phyloP scores from a whole-genome alignment of 805 yeast species.

The Middelhovenomyces tepae region DNA sequence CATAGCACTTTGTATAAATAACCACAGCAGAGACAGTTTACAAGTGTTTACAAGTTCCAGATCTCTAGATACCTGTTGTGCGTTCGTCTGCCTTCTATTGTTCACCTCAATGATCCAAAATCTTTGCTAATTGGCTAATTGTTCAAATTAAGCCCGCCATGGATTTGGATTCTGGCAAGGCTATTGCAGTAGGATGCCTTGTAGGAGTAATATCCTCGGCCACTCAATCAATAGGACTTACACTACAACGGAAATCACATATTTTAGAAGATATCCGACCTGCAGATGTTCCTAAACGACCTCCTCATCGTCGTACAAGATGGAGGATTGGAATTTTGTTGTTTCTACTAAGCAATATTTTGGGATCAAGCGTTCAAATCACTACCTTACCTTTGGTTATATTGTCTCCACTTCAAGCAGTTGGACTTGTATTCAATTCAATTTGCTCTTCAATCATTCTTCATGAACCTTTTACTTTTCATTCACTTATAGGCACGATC shows the following conservation, averaged over 20 bases:
- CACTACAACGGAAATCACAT: conserved; percentile 74
- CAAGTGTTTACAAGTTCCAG: too few relatives aligned
- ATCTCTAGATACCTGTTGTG: too few relatives aligned
- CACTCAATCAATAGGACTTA: conserved; percentile 71
- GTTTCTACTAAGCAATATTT: conserved; percentile 62
- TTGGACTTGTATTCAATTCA: conserved; percentile 82
- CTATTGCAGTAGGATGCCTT: conserved; percentile 48
- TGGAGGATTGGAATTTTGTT: conserved; percentile 71
- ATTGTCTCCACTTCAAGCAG: conserved; percentile 74
- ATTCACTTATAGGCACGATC: conserved; percentile 54
- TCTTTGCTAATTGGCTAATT: too few relatives aligned
- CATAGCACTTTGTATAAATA: too few relatives aligned
- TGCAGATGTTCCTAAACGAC: conserved; percentile 25
- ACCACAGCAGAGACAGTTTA: too few relatives aligned
- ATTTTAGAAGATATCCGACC: conserved; percentile 34
- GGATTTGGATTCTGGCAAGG: conserved; percentile 9
- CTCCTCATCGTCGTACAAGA: conserved; percentile 34
- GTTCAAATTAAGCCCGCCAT: too few relatives aligned
- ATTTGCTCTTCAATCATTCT: conserved; percentile 59
- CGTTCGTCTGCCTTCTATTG: too few relatives aligned
- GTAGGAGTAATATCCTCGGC: conserved; percentile 73
- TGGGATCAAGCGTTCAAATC: conserved; percentile 78
- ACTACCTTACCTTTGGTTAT: conserved; percentile 75
- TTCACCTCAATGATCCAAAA: too few relatives aligned
- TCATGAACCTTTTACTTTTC: conserved; percentile 54